Evolutionary conservation across 345 rosid species (phyloP), one percentile per base, ranked within the genome.

Genomic region (Eucalyptus curtisii): DNA sequence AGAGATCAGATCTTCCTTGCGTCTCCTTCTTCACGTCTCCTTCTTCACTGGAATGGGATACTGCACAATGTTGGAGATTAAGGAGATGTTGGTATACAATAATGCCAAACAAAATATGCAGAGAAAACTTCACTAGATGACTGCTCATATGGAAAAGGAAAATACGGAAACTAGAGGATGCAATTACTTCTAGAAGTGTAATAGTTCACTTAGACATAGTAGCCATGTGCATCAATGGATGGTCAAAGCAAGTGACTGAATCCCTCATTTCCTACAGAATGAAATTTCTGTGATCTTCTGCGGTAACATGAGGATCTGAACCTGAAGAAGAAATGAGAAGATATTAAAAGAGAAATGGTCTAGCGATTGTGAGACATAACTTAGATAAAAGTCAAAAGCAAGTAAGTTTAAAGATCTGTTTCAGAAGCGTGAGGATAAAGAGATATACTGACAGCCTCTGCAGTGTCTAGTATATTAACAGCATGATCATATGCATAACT

Each of bases 1-100:
- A 97, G 79, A 93, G 95, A 93, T 96, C 98, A 4, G 99, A 96
- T 91, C 89, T 93, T 64, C 99, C 99, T 88, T 94, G n/a, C n/a
- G n/a, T n/a, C n/a, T n/a, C n/a, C n/a, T n/a, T n/a, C n/a, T n/a
- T n/a, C n/a, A 97, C 7, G 96, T 96, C 94, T 96, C 98, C 94
- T 96, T 96, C 87, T 88, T 94, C 96, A 94, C 90, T 40, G 99
- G 98, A 57, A 96, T 42, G 2, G 99, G 96, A 79, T 96, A 95
- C 98, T 97, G 91, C 33, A 57, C 37, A 84, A 49, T 47, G 76
- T 57, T 42, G 22, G 10, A 52, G 47, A 85, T 24, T 89, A 57
- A 45, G 86, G 48, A 44, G 44, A 86, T 47, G 59, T 47, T 6
- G 30, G 33, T 33, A 50, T 50, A 50, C 3, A 37, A 3, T 71